Evolutionary conservation across 139 green algal genomes (phyloP).

Genomic region (Chlamydomonas sp.): DNA sequence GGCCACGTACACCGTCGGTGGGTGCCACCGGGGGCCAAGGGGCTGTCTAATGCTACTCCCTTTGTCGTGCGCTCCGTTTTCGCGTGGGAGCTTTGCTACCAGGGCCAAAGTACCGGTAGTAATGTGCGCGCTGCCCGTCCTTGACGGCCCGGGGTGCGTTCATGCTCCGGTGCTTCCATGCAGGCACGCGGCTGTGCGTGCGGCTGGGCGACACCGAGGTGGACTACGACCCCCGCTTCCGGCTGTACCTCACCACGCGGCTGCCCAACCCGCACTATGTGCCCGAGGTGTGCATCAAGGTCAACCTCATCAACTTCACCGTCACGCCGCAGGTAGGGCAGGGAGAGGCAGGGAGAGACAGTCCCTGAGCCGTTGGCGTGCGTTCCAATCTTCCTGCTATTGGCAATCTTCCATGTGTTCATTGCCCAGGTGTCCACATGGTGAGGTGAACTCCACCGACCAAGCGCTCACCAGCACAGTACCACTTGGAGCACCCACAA

Average conservation of each 20-base stretch:
- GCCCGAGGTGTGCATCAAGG: slow-evolving; percentile 80
- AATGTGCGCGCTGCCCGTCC: too few relatives aligned
- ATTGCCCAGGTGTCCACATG: too few relatives aligned
- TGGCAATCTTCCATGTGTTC: too few relatives aligned
- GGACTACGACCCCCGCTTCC: slow-evolving; percentile 84
- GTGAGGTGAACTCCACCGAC: too few relatives aligned
- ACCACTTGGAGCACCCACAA: too few relatives aligned
- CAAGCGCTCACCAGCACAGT: too few relatives aligned
- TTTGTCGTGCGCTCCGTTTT: too few relatives aligned
- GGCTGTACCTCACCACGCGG: slow-evolving; percentile 75
- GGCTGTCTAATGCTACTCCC: background rate
- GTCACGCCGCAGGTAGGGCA: slow-evolving; percentile 56
- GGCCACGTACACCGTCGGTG: slow-evolving; percentile 67
- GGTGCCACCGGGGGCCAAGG: background rate
- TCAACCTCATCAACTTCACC: slow-evolving; percentile 89
- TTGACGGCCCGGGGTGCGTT: too few relatives aligned
- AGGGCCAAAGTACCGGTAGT: too few relatives aligned
- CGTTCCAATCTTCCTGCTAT: too few relatives aligned
- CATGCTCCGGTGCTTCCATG: too few relatives aligned
- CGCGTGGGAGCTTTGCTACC: too few relatives aligned
- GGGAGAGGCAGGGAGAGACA: background rate
- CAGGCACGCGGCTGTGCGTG: slow-evolving; percentile 65
- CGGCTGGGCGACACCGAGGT: slow-evolving; percentile 84
- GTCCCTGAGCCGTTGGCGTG: background rate
- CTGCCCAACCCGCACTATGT: slow-evolving; percentile 89